Conservation (phyloP, 192 early-diverging fungal genomes). For the Coemansia sp. region DNA sequence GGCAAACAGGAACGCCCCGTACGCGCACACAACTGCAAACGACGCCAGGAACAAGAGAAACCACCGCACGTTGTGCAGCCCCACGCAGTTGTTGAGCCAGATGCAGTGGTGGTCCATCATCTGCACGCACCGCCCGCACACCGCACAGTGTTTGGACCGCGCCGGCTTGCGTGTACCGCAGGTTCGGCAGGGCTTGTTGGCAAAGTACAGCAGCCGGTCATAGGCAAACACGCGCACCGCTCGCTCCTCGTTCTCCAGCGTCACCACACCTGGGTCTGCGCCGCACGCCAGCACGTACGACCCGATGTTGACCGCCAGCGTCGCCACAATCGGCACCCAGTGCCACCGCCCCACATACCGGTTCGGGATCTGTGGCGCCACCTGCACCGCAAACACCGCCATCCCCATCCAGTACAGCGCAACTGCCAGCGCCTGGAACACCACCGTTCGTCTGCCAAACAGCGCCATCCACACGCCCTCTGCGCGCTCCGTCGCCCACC, state of each 20-base stretch:
- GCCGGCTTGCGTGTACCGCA: constrained; percentile 43
- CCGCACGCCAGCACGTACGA: constrained; percentile 30
- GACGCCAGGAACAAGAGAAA: constrained; percentile 48
- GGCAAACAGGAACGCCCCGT: constrained; percentile 37
- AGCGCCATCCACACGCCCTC: constrained; percentile 26
- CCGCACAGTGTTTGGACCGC: constrained; percentile 56
- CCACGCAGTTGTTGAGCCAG: constrained; percentile 58
- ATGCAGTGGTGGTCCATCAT: constrained; percentile 57
- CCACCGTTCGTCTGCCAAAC: constrained; percentile 43
- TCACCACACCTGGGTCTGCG: constrained; percentile 37
- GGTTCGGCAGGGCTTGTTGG: constrained; percentile 26
- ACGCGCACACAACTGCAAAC: constrained; percentile 33
- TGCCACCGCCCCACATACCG: constrained; percentile 43
- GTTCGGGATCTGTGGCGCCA: constrained; percentile 41
- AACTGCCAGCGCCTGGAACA: constrained; percentile 41
- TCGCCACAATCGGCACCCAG: constrained; percentile 28
- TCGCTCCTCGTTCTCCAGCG: constrained; percentile 21
- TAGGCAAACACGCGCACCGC: constrained; percentile 29
- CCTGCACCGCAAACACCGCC: constrained; percentile 34
- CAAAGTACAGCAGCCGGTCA: constrained; percentile 41
- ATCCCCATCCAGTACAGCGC: constrained; percentile 37
- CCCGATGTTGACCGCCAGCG: constrained; percentile 41
- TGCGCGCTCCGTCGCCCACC: constrained; percentile 12
- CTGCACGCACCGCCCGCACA: constrained; percentile 45
- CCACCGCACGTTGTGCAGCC: constrained; percentile 49